Evolutionary conservation across 1,284 basidiomycete genomes (phyloP).

Genomic region (Puccinia polysora): DNA sequence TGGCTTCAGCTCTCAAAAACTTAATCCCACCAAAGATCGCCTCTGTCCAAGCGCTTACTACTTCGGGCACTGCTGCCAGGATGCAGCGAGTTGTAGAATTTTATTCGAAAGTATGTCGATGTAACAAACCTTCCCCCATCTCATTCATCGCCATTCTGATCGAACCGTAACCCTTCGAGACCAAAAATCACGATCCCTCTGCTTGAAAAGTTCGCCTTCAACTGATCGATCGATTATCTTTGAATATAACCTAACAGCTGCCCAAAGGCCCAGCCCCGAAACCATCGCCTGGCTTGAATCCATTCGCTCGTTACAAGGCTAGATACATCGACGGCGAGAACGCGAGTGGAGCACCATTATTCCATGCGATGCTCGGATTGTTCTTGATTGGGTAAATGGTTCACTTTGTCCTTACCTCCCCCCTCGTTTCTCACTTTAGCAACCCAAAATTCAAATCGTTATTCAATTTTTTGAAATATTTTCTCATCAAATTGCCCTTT

Average conservation of each 20-base stretch:
- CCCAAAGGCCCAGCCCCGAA: constrained; percentile 50
- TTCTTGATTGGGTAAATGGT: constrained; percentile 52
- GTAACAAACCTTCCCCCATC: no score
- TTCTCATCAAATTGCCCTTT: no score
- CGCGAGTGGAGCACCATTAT: constrained; percentile 50
- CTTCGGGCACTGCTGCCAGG: constrained; percentile 48
- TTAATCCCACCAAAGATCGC: constrained; percentile 52
- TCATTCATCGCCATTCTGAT: no score
- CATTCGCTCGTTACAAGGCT: constrained; percentile 50
- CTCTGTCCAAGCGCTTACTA: constrained; percentile 49
- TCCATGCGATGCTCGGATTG: constrained; percentile 47
- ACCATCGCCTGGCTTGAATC: constrained; percentile 46
- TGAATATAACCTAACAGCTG: constrained; percentile 45
- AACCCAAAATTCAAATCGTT: neutral
- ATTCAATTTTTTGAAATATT: no score
- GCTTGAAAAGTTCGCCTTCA: neutral
- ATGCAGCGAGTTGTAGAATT: constrained; percentile 52
- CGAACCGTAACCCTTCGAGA: neutral
- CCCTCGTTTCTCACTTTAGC: neutral
- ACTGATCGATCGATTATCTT: neutral
- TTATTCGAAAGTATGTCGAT: constrained; percentile 51
- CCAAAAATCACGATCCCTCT: neutral
- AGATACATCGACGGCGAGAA: constrained; percentile 51
- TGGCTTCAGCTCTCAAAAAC: constrained; percentile 46
- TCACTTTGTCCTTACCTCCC: constrained; percentile 42